Percentiles rank a stretch among this genome's conserved stretches.
Conservation (phyloP, 805 yeast genomes). For the Schwanniomyces yamadae region DNA sequence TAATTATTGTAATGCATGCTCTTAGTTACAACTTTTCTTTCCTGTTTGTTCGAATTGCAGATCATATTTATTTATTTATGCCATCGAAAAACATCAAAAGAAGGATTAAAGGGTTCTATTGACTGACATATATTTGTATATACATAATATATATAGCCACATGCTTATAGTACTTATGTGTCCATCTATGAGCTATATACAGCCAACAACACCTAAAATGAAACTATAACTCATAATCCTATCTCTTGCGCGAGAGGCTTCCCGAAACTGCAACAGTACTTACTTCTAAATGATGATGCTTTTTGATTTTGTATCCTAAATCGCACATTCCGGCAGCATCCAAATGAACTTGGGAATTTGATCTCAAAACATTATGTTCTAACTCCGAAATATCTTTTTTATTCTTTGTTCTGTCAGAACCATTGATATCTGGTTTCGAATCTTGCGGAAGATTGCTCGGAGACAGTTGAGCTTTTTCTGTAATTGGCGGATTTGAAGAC, state of each 20-base stretch:
- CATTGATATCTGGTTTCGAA: neutral
- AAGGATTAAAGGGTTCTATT: too few relatives aligned
- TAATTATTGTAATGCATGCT: constrained; percentile 4
- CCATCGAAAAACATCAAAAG: too few relatives aligned
- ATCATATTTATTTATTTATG: too few relatives aligned
- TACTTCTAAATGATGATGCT: constrained; percentile 42
- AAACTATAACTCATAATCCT: neutral
- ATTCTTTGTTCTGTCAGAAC: too few relatives aligned
- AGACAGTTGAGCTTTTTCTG: neutral
- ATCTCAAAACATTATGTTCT: constrained; percentile 4
- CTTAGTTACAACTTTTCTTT: too few relatives aligned
- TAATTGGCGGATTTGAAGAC: neutral
- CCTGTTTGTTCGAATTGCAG: too few relatives aligned
- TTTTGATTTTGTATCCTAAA: constrained; percentile 41
- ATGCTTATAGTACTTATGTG: neutral
- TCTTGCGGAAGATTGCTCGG: too few relatives aligned
- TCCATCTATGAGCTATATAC: too few relatives aligned
- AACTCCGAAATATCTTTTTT: neutral
- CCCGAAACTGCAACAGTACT: constrained; percentile 34
- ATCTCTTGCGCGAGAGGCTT: constrained; percentile 17
- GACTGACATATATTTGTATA: too few relatives aligned
- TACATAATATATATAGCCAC: too few relatives aligned
- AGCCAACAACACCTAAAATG: too few relatives aligned
- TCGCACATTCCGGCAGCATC: constrained; percentile 37
- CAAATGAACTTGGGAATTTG: constrained; percentile 14